A percentile compares a stretch with the other conserved stretches of the same genome.
Conservation (phyloP, 805 yeast species). For the Saturnispora quitensis region DNA sequence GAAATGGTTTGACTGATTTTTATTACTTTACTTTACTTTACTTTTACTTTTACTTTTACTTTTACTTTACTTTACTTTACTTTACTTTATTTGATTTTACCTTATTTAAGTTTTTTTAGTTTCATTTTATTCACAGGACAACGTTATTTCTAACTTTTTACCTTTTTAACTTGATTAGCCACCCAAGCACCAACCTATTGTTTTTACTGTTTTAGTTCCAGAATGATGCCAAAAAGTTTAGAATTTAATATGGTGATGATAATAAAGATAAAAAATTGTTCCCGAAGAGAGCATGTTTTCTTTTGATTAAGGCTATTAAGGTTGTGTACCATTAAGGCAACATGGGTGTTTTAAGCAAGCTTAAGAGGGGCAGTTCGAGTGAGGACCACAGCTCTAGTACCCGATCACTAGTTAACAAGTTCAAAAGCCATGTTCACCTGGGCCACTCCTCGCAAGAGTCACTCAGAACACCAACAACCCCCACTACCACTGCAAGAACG, state of each 20-base stretch:
- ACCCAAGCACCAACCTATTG: background rate
- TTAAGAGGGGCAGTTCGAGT: background rate
- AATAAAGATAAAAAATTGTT: background rate
- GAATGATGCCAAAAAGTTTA: background rate
- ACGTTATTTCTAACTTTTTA: background rate
- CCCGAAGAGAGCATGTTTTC: background rate
- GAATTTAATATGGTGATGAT: background rate
- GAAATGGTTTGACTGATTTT: background rate
- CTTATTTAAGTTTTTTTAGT: background rate
- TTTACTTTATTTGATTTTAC: conserved; percentile 1
- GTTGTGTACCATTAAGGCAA: background rate
- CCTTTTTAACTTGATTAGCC: background rate
- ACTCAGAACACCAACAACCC: background rate
- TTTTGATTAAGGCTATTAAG: background rate
- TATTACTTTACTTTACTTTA: background rate
- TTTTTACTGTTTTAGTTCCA: background rate
- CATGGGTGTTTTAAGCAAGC: conserved; percentile 7
- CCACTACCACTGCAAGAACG: background rate
- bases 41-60: too few species aligned
- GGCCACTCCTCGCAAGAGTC: background rate
- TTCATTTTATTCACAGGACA: background rate
- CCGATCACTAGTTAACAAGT: background rate
- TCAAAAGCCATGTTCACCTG: conserved; percentile 3
- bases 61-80: background rate
- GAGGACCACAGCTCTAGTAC: background rate